phyloP scores from a whole-genome alignment of 768 basidiomycete species.

The Lactifluus piperatus region DNA sequence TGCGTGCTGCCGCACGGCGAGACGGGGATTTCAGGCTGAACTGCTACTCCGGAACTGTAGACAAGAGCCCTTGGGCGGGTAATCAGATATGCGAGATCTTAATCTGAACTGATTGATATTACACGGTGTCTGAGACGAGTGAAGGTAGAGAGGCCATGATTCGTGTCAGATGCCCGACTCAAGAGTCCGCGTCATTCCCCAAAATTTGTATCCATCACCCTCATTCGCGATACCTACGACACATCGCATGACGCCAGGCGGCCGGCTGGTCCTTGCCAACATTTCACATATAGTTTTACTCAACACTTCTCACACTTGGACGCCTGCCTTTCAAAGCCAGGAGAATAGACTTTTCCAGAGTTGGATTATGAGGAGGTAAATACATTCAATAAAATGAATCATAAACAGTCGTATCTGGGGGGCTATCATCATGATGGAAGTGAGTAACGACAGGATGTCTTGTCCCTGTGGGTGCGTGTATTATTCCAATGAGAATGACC shows the following conservation, averaged over 20 bases:
- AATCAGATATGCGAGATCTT: not conserved
- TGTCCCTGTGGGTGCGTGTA: not conserved
- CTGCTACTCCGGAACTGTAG: not conserved
- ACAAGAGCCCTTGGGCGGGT: not conserved
- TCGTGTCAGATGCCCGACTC: too few relatives aligned
- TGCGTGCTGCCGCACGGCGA: not conserved
- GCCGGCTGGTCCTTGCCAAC: not conserved
- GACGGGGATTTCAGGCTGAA: not conserved
- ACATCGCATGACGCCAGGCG: not conserved
- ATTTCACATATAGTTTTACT: not conserved
- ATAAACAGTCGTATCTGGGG: not conserved
- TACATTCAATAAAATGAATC: not conserved
- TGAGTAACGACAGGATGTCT: not conserved
- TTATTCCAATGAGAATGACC: not conserved
- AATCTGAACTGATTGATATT: not conserved
- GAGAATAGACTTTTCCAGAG: not conserved
- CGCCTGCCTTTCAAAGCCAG: not conserved
- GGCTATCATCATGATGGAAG: not conserved
- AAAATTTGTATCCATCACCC: not conserved
- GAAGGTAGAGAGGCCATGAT: not conserved
- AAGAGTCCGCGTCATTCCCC: not conserved
- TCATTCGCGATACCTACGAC: not conserved
- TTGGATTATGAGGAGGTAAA: not conserved
- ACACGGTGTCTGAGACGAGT: not conserved
- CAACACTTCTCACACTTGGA: not conserved